These are phyloP conservation scores for Candida manassasensis DNA, from an alignment of 805 yeast species.

Conservation along the genomic window DNA sequence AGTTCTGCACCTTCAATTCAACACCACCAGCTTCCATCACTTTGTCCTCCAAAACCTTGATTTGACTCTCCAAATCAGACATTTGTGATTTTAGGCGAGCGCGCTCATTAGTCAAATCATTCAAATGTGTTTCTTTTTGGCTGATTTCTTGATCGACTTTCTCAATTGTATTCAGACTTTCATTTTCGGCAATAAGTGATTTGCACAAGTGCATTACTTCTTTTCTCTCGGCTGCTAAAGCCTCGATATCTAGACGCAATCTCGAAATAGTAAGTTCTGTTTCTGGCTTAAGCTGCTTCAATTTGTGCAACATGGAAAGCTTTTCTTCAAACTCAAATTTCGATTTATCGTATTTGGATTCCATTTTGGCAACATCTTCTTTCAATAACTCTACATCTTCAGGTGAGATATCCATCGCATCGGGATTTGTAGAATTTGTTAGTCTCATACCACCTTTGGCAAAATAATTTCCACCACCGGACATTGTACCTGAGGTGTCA, in stretches of 20 bases:
- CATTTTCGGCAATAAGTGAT: conserved; percentile 38
- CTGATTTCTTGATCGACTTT: conserved; percentile 38
- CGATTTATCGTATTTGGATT: conserved; percentile 46
- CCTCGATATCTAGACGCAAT: conserved; percentile 57
- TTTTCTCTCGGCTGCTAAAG: conserved; percentile 49
- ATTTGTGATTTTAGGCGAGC: conserved; percentile 48
- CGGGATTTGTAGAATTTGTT: conserved; percentile 22
- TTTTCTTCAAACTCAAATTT: conserved; percentile 52
- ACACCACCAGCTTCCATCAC: conserved; percentile 93
- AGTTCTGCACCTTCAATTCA: conserved; percentile 68
- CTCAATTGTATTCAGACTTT: conserved; percentile 20
- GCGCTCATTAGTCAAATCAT: conserved; percentile 14
- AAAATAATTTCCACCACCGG: conserved; percentile 85
- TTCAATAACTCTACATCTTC: conserved; percentile 55
- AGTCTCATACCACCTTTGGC: conserved; percentile 75
- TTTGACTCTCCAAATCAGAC: conserved; percentile 48
- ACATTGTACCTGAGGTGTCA: conserved; percentile 90
- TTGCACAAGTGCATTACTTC: conserved; percentile 42
- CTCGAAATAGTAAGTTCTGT: conserved; percentile 60
- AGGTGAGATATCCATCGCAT: conserved; percentile 40
- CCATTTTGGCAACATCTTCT: conserved; percentile 48
- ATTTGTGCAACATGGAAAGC: conserved; percentile 51
- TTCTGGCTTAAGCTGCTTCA: conserved; percentile 67
- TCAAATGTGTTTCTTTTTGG: conserved; percentile 20
- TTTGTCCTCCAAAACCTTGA: conserved; percentile 61